phyloP scores from a whole-genome alignment of 2,329 filamentous ascomycete genomes.

The Neopestalotiopsis sp. region DNA sequence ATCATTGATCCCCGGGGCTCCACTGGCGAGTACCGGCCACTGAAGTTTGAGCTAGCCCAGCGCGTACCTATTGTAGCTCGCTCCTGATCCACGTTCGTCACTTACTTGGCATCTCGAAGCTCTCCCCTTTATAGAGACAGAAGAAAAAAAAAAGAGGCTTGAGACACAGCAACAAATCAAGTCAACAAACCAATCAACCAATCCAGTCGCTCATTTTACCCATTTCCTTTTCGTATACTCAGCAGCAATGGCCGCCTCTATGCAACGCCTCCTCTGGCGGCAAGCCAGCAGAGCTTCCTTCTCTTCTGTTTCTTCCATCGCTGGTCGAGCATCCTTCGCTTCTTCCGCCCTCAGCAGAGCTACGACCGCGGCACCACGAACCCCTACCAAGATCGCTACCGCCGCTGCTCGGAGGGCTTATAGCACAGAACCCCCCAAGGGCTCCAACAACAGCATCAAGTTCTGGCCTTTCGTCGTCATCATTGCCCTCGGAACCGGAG shows the following conservation, averaged over 20 bases:
- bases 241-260: conserved; percentile 26
- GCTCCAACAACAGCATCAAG: conserved; percentile 48
- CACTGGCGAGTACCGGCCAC: neutral
- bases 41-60: neutral
- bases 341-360: conserved; percentile 11
- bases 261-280: conserved; percentile 30
- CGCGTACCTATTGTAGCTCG: neutral
- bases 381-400: conserved; percentile 3
- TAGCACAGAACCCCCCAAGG: conserved; percentile 45
- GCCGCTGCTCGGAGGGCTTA: conserved; percentile 38
- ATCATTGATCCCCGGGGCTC: neutral
- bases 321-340: conserved; percentile 6
- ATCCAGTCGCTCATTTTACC: neutral
- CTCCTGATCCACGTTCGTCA: conserved; percentile 1
- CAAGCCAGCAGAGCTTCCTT: conserved; percentile 21
- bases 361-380: neutral
- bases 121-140: neutral
- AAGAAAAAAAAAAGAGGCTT: conserved; percentile 13
- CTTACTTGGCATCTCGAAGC: neutral
- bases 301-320: conserved; percentile 7
- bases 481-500: conserved; percentile 51
- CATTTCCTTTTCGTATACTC: neutral
- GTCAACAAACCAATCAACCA: neutral
- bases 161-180: neutral
- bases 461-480: conserved; percentile 63